Percentiles rank a stretch among this genome's conserved stretches.
These are phyloP conservation scores for Fusarium bactridioides DNA, from an alignment of 2,329 filamentous ascomycete genomes.

Conservation along the genomic window DNA sequence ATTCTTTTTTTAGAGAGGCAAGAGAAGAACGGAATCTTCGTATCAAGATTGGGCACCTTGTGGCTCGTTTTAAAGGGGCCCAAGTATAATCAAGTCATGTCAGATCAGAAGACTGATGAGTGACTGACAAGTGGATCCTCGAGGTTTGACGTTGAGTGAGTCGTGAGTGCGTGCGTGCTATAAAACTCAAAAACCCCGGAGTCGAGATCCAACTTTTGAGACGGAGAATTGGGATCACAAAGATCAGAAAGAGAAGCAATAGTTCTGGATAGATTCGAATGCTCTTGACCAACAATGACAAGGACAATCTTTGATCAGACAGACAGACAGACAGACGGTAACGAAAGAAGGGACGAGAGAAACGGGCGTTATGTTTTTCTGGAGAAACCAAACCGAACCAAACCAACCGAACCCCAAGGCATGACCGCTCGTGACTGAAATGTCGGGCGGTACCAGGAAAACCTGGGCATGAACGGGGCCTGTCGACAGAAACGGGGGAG, in stretches of 20 bases:
- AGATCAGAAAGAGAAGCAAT: slow-evolving; percentile 1
- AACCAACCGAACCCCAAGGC: slow-evolving; percentile 6
- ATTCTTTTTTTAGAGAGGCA: background rate
- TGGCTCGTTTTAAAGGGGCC: slow-evolving; percentile 19
- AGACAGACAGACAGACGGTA: slow-evolving; percentile 4
- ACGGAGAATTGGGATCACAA: background rate
- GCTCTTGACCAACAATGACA: background rate
- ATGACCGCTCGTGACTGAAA: slow-evolving; percentile 38
- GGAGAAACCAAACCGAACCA: slow-evolving; percentile 16
- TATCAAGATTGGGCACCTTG: slow-evolving; percentile 1
- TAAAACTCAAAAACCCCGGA: background rate
- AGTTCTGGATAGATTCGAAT: background rate
- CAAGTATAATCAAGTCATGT: slow-evolving; percentile 22
- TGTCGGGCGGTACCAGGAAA: slow-evolving; percentile 24
- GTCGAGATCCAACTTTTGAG: slow-evolving; percentile 1
- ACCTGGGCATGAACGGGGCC: slow-evolving; percentile 12
- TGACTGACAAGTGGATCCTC: slow-evolving; percentile 28
- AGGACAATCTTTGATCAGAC: slow-evolving; percentile 3
- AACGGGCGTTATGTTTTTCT: slow-evolving; percentile 34
- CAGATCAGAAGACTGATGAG: slow-evolving; percentile 28
- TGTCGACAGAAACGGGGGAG: slow-evolving; percentile 29
- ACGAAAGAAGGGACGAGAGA: slow-evolving; percentile 28
- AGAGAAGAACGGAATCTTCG: background rate
- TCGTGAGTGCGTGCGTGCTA: background rate
- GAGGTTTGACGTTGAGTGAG: slow-evolving; percentile 3